These are phyloP conservation scores for Paspalum notatum DNA, from an alignment of 176 grass and related monocot genomes.

Conservation along the genomic window DNA sequence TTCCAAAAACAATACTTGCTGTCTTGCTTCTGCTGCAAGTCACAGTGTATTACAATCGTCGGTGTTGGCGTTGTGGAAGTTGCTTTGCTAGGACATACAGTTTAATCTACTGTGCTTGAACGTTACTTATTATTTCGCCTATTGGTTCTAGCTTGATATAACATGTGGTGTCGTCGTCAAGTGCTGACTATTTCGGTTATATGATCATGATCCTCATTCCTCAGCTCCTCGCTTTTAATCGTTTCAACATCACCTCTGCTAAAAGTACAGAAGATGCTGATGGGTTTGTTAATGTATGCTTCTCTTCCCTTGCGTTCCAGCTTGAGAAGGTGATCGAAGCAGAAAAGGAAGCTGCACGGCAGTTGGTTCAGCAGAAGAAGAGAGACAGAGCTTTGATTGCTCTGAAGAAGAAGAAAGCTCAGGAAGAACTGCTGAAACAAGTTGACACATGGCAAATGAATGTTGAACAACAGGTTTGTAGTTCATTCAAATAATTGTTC, in stretches of 20 bases:
- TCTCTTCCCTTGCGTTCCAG: slow-evolving; percentile 35
- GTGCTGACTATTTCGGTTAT: background rate
- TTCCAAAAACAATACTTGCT: background rate
- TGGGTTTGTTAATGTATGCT: slow-evolving; percentile 23
- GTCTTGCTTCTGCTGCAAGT: background rate
- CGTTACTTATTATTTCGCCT: background rate
- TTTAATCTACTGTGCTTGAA: background rate
- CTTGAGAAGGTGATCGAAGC: slow-evolving; percentile 93
- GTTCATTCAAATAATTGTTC: slow-evolving; percentile 30
- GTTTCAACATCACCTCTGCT: background rate
- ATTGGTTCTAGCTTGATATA: background rate
- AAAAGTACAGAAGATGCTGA: slow-evolving; percentile 9
- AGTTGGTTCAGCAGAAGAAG: slow-evolving; percentile 85
- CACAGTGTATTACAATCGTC: background rate
- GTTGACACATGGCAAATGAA: slow-evolving; percentile 96
- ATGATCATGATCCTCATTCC: background rate
- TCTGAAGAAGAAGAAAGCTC: slow-evolving; percentile 95
- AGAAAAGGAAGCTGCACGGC: slow-evolving; percentile 87
- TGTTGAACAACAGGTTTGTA: slow-evolving; percentile 87
- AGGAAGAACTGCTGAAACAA: slow-evolving; percentile 89
- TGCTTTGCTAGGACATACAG: background rate
- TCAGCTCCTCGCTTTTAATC: slow-evolving; percentile 15
- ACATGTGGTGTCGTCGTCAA: background rate
- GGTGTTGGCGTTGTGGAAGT: background rate
- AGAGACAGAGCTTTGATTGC: slow-evolving; percentile 96